These are phyloP conservation scores for Elaeis oleifera DNA, from an alignment of 202 grass and related monocot species.

Conservation along the genomic window DNA sequence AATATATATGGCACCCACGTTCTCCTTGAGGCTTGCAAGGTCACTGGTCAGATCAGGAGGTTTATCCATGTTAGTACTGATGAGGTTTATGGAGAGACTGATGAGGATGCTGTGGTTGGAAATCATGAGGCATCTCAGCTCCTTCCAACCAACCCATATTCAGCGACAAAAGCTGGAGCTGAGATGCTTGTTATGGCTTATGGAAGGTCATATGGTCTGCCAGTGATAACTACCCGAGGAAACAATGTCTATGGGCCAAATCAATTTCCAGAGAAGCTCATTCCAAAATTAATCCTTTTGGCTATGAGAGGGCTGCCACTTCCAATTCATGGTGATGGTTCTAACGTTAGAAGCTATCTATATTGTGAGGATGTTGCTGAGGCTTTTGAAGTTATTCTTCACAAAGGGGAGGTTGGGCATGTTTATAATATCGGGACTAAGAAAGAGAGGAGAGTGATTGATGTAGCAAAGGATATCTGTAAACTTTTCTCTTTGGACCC, in stretches of 20 bases:
- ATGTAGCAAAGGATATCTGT: constrained; percentile 7
- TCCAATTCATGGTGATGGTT: constrained; percentile 2
- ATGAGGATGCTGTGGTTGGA: constrained; percentile 8
- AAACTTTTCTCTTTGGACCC: background rate
- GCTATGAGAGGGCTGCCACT: constrained; percentile 4
- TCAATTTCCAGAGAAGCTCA: constrained; percentile 8
- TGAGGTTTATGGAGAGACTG: background rate
- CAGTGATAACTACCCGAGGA: constrained; percentile 1
- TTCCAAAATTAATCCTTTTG: constrained; percentile 7
- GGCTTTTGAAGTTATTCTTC: constrained; percentile 10
- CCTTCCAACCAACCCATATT: constrained; percentile 5
- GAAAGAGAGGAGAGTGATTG: constrained; percentile 6
- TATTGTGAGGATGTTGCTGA: constrained; percentile 9
- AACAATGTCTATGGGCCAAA: constrained; percentile 6
- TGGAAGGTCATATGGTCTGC: constrained; percentile 3
- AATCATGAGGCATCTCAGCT: constrained; percentile 3
- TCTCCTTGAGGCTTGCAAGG: constrained; percentile 2
- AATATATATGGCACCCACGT: constrained; percentile 10
- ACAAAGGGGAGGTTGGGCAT: constrained; percentile 11
- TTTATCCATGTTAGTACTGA: constrained; percentile 9
- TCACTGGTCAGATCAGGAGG: constrained; percentile 8
- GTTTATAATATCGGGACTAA: constrained; percentile 12
- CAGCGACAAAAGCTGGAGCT: background rate
- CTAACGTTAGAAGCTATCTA: constrained; percentile 6
- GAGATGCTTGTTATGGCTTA: constrained; percentile 12